phyloP scores from a whole-genome alignment of 768 basidiomycete species.

The Termitomyces eurrhizus region DNA sequence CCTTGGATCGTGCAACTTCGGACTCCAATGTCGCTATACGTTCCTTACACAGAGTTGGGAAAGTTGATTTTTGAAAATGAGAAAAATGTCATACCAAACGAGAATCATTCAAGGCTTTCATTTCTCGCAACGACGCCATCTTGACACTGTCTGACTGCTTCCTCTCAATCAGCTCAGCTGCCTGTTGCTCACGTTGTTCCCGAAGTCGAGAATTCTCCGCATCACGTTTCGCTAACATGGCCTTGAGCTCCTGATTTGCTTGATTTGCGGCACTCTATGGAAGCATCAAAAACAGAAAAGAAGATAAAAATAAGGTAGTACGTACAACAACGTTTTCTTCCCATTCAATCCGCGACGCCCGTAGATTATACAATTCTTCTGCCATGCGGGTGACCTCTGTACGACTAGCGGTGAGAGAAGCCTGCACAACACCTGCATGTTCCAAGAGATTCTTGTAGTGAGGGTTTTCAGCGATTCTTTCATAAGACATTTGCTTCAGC shows the following conservation, averaged over 20 bases:
- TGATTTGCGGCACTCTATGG: slow-evolving; percentile 36
- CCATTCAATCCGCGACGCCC: slow-evolving; percentile 38
- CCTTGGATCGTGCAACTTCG: slow-evolving; percentile 70
- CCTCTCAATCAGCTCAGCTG: slow-evolving; percentile 64
- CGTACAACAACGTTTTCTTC: slow-evolving; percentile 43
- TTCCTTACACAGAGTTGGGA: slow-evolving; percentile 40
- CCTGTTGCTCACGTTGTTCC: slow-evolving; percentile 65
- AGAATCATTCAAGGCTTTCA: slow-evolving; percentile 59
- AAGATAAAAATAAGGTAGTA: slow-evolving; percentile 15
- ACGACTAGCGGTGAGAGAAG: slow-evolving; percentile 33
- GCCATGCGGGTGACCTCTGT: slow-evolving; percentile 36
- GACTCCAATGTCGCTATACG: slow-evolving; percentile 68
- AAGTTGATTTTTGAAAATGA: background rate
- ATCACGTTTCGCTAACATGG: slow-evolving; percentile 59
- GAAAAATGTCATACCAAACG: slow-evolving; percentile 39
- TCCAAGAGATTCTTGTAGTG: slow-evolving; percentile 56
- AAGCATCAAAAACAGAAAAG: slow-evolving; percentile 1
- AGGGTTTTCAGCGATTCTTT: slow-evolving; percentile 41
- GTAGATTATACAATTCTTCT: slow-evolving; percentile 40
- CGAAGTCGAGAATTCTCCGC: slow-evolving; percentile 64
- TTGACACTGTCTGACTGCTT: slow-evolving; percentile 61
- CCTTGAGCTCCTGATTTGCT: slow-evolving; percentile 59
- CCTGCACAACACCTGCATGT: slow-evolving; percentile 47
- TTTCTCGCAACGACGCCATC: slow-evolving; percentile 56
- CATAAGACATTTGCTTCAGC: slow-evolving; percentile 40